These are phyloP conservation scores for Rhizopogon roseolus DNA, from an alignment of 768 basidiomycete genomes.

Conservation along the genomic window DNA sequence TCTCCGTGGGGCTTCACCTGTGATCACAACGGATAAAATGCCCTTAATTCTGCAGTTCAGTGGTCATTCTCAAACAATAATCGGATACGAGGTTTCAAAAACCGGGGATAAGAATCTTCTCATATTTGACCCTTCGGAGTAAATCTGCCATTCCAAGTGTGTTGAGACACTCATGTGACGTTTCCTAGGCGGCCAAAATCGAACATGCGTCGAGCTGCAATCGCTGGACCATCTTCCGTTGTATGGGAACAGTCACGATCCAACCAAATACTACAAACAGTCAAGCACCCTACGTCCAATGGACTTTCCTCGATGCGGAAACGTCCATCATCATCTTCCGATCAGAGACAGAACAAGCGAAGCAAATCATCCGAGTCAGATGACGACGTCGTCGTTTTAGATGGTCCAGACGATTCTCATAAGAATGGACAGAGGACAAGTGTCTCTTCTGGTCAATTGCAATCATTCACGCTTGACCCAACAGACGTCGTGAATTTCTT, in stretches of 20 bases:
- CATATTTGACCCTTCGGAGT: slow-evolving; percentile 76
- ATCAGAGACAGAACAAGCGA: slow-evolving; percentile 25
- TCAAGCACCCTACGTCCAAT: slow-evolving; percentile 6
- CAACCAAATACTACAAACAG: background rate
- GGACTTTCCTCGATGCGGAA: slow-evolving; percentile 10
- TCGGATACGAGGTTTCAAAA: slow-evolving; percentile 74
- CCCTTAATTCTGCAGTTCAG: slow-evolving; percentile 80
- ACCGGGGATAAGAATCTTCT: slow-evolving; percentile 59
- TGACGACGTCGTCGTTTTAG: slow-evolving; percentile 21
- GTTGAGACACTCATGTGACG: background rate
- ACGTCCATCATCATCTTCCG: slow-evolving; percentile 17
- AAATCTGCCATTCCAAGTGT: slow-evolving; percentile 8
- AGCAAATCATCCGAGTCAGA: slow-evolving; percentile 14
- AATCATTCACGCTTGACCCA: slow-evolving; percentile 19
- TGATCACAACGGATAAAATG: slow-evolving; percentile 60
- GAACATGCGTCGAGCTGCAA: slow-evolving; percentile 16
- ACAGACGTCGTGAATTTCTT: slow-evolving; percentile 40
- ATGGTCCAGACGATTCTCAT: slow-evolving; percentile 12
- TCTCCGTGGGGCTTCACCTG: slow-evolving; percentile 44
- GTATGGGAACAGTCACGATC: slow-evolving; percentile 10
- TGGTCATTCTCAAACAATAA: slow-evolving; percentile 83
- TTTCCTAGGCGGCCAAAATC: background rate
- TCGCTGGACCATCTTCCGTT: slow-evolving; percentile 5
- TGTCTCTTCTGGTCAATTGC: background rate
- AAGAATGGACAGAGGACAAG: slow-evolving; percentile 1